Evolutionary conservation across 371 early-diverging fungal genomes (phyloP).

Genomic region (Lichtheimia corymbifera): DNA sequence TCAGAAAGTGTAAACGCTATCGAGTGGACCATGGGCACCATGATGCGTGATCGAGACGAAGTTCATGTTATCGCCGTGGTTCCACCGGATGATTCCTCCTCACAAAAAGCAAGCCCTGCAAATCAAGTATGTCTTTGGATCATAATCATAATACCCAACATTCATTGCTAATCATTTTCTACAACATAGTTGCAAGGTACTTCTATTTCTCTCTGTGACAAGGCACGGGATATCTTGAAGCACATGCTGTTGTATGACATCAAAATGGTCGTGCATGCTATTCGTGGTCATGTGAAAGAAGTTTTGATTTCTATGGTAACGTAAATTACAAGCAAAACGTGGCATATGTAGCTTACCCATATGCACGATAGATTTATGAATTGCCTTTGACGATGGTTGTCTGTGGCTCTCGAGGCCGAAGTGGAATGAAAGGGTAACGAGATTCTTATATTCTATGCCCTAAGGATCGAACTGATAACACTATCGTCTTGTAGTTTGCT

Average conservation of each 20-base stretch:
- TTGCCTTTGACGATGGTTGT: slow-evolving; percentile 56
- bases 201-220: slow-evolving; percentile 29
- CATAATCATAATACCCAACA: background rate
- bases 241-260: slow-evolving; percentile 53
- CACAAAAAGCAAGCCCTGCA: background rate
- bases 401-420: slow-evolving; percentile 60
- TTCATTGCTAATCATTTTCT: background rate
- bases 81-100: background rate
- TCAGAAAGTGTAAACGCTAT: slow-evolving; percentile 43
- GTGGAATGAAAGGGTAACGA: slow-evolving; percentile 56
- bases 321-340: background rate
- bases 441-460: background rate
- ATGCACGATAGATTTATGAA: slow-evolving; percentile 43
- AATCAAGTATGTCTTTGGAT: slow-evolving; percentile 13
- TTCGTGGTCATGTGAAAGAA: slow-evolving; percentile 55
- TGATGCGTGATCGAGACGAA: slow-evolving; percentile 58
- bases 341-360: background rate
- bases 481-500: slow-evolving; percentile 29
- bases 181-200: slow-evolving; percentile 25
- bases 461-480: background rate
- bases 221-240: slow-evolving; percentile 27
- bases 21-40: slow-evolving; percentile 62
- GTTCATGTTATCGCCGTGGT: slow-evolving; percentile 50
- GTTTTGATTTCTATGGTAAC: slow-evolving; percentile 40
- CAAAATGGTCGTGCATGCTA: slow-evolving; percentile 43